phyloP scores from a whole-genome alignment of 306 rosid genomes.

The Adenanthera pavonina region DNA sequence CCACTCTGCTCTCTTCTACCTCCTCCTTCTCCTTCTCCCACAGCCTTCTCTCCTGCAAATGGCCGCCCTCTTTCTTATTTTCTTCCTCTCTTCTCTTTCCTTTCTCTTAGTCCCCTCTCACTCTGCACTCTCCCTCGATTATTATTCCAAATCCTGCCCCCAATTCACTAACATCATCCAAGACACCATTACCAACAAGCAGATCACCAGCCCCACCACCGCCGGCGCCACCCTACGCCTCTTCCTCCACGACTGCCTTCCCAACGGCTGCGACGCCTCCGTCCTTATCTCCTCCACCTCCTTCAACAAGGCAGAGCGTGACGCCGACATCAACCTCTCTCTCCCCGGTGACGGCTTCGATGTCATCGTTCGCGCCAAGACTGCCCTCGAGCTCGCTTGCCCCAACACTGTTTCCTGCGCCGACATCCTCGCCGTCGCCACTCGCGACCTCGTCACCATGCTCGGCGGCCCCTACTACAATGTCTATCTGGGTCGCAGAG shows the following conservation, averaged over 20 bases:
- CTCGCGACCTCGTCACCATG: conserved; percentile 62
- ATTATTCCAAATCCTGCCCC: conserved; percentile 59
- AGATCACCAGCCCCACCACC: conserved; percentile 59
- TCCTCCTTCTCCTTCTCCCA: too few relatives aligned
- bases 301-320: conserved; percentile 63
- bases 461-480: conserved; percentile 62
- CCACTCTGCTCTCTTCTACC: too few relatives aligned
- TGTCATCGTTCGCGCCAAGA: conserved; percentile 61
- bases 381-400: conserved; percentile 61
- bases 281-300: conserved; percentile 61
- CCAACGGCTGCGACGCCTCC: conserved; percentile 74
- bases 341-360: conserved; percentile 77
- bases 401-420: conserved; percentile 70
- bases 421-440: conserved; percentile 59
- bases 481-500: conserved; percentile 57
- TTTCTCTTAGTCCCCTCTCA: neutral
- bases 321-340: conserved; percentile 62
- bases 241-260: conserved; percentile 75
- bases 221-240: conserved; percentile 66
- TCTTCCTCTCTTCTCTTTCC: neutral
- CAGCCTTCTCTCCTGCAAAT: conserved; percentile 3
- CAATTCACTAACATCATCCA: conserved; percentile 51
- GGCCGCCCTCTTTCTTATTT: conserved; percentile 21
- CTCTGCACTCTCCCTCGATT: conserved; percentile 49
- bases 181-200: conserved; percentile 50